Evolutionary conservation across 805 yeast genomes (phyloP), one percentile per base, ranked within the genome.

Genomic region (Ogataea trehaloabstinens): DNA sequence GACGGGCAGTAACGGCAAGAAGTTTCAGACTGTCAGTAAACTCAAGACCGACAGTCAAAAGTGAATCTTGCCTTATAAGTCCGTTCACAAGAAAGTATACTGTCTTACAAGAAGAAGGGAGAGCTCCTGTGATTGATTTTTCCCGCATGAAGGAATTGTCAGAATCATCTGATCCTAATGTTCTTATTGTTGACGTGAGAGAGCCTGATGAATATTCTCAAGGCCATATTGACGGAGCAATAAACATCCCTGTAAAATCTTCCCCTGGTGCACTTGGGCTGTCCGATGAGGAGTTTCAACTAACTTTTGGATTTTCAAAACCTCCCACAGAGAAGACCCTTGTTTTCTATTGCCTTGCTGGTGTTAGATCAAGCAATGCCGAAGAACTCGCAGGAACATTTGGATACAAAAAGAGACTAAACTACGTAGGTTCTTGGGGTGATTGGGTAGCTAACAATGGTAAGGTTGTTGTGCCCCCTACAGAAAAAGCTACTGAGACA

Each of bases 191-290:
- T 18, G 99, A 91, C 58, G 97, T 87, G 16, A 80, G 99, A 60
- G 98, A 91, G 68, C 96, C 97, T 5, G 73, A 70, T 19, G 99
- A 91, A 65, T 65, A 41, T 40, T 66, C 66, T 27, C 78, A 68
- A 34, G 96, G 96, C 30, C 80, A 76, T 57, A 84, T 91, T 51
- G 96, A 96, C 20, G 74, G 78, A 11, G 82, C 98, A 5, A 63
- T 90, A 40, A 93, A 93, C 58, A 75, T 91, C 41, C 98, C 99
- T 15, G 82, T 80, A 66, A 88, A 88, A 56, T 78, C 93, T 4
- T 77, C 90, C 10, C 98, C 98, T 0, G 95, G 96, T 16, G 98
- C 98, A 0, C 71, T 91, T 44, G 88, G 86, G 34, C 74, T 91
- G 35, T 64, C 81, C 1, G 73, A 74, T 5, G 95, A 85, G 38